Base-by-base conservation (phyloP, 768 basidiomycete genomes). In the Kondoa subrosea region DNA sequence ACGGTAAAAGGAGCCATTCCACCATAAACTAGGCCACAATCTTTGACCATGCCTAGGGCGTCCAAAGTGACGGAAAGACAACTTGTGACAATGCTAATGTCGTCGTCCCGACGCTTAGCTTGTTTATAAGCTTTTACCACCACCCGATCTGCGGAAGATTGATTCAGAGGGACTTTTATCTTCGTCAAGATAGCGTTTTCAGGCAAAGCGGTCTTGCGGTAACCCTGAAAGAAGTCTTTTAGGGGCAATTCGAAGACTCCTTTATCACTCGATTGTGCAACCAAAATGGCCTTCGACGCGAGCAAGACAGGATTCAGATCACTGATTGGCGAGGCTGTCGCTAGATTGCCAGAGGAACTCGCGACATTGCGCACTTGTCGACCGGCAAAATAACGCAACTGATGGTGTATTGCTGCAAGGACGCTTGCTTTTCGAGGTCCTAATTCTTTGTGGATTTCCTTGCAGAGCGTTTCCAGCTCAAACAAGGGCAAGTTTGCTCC, bases 261-360 rank as follows among this genome's bases (percentile, higher is more conserved):
- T 26, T 34, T n/a, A 21, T 60, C 27, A 1, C 61, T 61, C 2
- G 67, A 59, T 40, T 65, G 31, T 26, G 65, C 69, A 25, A 57
- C 26, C 60, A 69, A 12, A 15, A 32, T 57, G 2, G 73, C 71
- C 4, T 71, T 68, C 12, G 57, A 57, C 0, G 74, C 74, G 34
- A 74, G 68, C 74, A 73, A 73, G 50, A 75, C 71, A 0, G 74
- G 74, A 56, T 75, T 75, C 33, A 73, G 67, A 56, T 75, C 74
- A 27, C 66, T 68, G 62, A 69, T 71, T 21, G 68, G 71, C 25
- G 66, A 68, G 15, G 74, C 74, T 1, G 74, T 75, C 0, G 69
- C 71, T 60, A 75, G 71, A 65, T 75, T 75, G 15, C 74, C 74
- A 0, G 70, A 73, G 29, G 71, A 56, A 1, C 34, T 57, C 3